Base-by-base conservation (phyloP, 169 alveolate species). In the Eimeria tenella region DNA sequence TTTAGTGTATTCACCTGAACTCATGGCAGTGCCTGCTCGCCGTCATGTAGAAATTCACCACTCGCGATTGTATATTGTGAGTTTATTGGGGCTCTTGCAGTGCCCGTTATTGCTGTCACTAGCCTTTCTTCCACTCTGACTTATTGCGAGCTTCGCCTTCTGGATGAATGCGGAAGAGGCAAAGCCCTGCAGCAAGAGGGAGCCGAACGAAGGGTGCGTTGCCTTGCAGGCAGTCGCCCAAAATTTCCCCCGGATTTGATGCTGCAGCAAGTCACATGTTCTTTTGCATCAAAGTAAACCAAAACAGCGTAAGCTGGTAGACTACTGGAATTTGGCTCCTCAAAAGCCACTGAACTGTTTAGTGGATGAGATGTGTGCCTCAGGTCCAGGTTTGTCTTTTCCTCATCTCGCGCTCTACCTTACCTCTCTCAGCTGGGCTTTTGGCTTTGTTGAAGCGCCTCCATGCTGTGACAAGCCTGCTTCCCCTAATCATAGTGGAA, bases 381-480 rank as follows among this genome's bases (percentile, higher is more conserved):
- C 79, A 83, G 91, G 79, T 83, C 10, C 91, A 83, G 77, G 79
- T 83, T 62, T 83, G 91, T 42, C 91, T 83, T 62, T 83, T 60
- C 50, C 91, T 83, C 52, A 83, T 83, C 49, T 63, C 91, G 5
- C 77, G 60, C 58, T 62, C 79, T 23, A 77, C 77, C 60, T 60
- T 83, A 56, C 91, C 91, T 5, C 73, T 83, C 6, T 42, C 91
- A 56, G 15, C 91, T 4, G 91, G 62, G 70, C 60, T 83, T 83
- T 42, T 83, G 49, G 91, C 91, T 23, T 25, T 83, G 79, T 62
- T 83, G 50, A 83, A 62, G 13, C 58, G 91, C 49, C 91, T 83
- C 42, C 91, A 77, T 6, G 91, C 91, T 9, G 91, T 83, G 73
- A 60, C 91, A 56, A 58, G 91, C 62, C 31, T 83, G 91, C 91